phyloP scores from a whole-genome alignment of 202 grass and related monocot species.

The Setaria italica region DNA sequence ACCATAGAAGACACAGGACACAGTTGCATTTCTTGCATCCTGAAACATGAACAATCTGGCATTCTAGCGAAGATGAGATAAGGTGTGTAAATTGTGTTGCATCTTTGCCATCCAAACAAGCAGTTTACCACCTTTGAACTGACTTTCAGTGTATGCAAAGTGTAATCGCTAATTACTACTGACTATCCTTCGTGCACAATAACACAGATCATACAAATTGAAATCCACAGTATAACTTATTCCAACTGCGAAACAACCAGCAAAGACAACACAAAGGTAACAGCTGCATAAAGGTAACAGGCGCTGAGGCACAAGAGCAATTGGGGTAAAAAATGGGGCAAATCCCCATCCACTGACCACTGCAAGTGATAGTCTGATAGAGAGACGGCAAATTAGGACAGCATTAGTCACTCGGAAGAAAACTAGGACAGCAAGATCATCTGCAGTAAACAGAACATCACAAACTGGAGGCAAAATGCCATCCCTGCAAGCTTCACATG shows the following conservation, averaged over 20 bases:
- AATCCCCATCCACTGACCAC: not conserved
- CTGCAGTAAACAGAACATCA: not conserved
- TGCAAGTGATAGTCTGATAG: not conserved
- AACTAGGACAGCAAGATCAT: not conserved
- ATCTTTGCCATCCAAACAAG: not conserved
- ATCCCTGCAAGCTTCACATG: slow-evolving; percentile 5
- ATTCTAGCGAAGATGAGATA: not conserved
- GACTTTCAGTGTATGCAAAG: not conserved
- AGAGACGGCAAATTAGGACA: not conserved
- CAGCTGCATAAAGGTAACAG: not conserved
- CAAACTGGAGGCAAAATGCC: not conserved
- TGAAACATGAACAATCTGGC: not conserved
- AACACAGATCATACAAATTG: not conserved
- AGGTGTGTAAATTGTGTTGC: not conserved
- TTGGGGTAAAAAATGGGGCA: not conserved
- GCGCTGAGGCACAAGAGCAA: not conserved
- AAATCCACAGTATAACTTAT: not conserved
- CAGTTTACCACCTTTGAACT: not conserved
- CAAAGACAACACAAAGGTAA: not conserved
- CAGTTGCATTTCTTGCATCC: not conserved
- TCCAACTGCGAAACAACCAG: not conserved
- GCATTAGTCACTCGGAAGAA: not conserved
- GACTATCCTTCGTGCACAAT: not conserved
- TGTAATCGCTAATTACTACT: not conserved
- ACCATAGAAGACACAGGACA: not conserved